phyloP scores from a whole-genome alignment of 352 stramenopile species.

The Phytophthora syringae region DNA sequence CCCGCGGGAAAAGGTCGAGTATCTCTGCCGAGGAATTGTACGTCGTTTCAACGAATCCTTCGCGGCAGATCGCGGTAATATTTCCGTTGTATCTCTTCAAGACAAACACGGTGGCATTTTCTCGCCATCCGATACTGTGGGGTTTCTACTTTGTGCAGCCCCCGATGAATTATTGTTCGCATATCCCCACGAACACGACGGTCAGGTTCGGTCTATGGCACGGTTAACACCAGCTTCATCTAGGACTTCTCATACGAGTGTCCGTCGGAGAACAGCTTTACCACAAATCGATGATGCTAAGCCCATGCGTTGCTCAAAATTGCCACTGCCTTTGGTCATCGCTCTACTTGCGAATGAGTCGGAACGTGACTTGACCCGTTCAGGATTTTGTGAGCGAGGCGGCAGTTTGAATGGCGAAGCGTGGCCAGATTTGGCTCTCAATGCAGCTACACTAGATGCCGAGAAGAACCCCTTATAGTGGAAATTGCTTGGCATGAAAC shows the following conservation, averaged over 20 bases:
- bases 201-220: slow-evolving; percentile 25
- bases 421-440: slow-evolving; percentile 72
- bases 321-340: slow-evolving; percentile 63
- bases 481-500: slow-evolving; percentile 63
- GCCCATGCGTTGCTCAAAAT: slow-evolving; percentile 47
- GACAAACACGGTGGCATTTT: slow-evolving; percentile 65
- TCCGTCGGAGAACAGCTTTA: background rate
- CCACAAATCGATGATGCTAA: slow-evolving; percentile 8
- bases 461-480: slow-evolving; percentile 51
- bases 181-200: slow-evolving; percentile 25
- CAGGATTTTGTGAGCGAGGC: slow-evolving; percentile 34
- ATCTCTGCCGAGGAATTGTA: slow-evolving; percentile 60
- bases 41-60: slow-evolving; percentile 73
- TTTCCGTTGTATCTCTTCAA: slow-evolving; percentile 57
- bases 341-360: slow-evolving; percentile 72
- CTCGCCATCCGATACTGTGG: slow-evolving; percentile 52
- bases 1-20: slow-evolving; percentile 47
- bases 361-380: slow-evolving; percentile 58
- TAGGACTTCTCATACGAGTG: background rate
- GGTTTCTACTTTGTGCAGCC: slow-evolving; percentile 29
- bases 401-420: slow-evolving; percentile 28
- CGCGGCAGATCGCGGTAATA: slow-evolving; percentile 22
- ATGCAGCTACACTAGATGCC: slow-evolving; percentile 57
- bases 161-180: slow-evolving; percentile 36
- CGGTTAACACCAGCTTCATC: slow-evolving; percentile 17